phyloP scores from a whole-genome alignment of 352 stramenopile species.

The Pythium monospermum region DNA sequence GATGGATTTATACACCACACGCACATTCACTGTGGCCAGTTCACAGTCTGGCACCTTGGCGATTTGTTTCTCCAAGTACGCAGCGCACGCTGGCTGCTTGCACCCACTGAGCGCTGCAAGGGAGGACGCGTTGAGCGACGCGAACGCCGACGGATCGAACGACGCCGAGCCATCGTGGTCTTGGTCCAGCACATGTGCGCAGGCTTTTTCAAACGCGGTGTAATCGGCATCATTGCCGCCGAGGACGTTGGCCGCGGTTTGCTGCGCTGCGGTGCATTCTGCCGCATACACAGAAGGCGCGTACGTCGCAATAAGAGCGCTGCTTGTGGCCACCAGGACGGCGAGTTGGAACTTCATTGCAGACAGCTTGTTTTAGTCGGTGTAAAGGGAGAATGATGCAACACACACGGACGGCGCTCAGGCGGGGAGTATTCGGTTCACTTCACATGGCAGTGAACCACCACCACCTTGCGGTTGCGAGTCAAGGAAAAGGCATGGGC shows the following conservation, averaged over 20 bases:
- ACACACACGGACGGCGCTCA: too few relatives aligned
- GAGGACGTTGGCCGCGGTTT: conserved; percentile 9
- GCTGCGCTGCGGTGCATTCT: conserved; percentile 12
- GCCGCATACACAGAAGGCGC: conserved; percentile 3
- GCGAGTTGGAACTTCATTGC: conserved; percentile 10
- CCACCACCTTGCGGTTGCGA: too few relatives aligned
- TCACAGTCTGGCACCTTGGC: conserved; percentile 15
- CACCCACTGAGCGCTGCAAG: conserved; percentile 5
- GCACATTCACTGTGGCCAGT: conserved; percentile 8
- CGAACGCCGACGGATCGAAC: conserved; percentile 1
- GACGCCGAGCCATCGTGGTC: neutral
- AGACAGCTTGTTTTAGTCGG: too few relatives aligned
- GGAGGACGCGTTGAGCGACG: conserved; percentile 8
- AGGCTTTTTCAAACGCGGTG: conserved; percentile 15
- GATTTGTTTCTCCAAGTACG: conserved; percentile 13
- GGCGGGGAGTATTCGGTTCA: too few relatives aligned
- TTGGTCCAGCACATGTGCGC: conserved; percentile 9
- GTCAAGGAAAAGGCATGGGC: too few relatives aligned
- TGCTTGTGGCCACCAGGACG: neutral
- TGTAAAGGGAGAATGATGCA: too few relatives aligned
- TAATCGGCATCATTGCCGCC: conserved; percentile 1
- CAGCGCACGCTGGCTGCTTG: conserved; percentile 10
- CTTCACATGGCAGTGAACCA: too few relatives aligned
- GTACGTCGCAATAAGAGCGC: neutral
- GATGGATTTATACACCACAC: conserved; percentile 17